Base-by-base conservation (phyloP, 202 grass and related monocot genomes). In the Bolboschoenoplectus hybrid region DNA sequence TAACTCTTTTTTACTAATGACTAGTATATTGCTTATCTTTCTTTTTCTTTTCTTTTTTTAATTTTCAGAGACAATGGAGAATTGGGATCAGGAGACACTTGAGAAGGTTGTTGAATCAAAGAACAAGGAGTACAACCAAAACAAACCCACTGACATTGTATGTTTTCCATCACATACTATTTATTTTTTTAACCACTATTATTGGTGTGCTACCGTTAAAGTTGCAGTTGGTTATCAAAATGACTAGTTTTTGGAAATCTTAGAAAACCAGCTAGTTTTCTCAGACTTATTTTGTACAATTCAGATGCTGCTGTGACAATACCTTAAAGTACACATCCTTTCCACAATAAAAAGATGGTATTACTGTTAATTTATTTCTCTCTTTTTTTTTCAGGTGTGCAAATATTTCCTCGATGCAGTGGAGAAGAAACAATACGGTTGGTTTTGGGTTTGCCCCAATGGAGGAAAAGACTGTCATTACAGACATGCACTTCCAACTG, bases 381-480 rank as follows among this genome's bases (percentile, higher is more conserved):
- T 82, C 63, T 71, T 46, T 85, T 61, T 89, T 72, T 47, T 88
- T 77, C 72, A 99, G 97, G 93, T 99, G 51, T 99, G 97, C 87
- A 99, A 99, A 69, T 89, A 93, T 72, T 99, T 99, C 73, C 90
- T 99, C 82, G 97, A 99, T 65, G 93, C 97, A 9, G 97, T 99
- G 88, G 97, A 99, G 78, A 99, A 97, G 91, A 99, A 99, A 89
- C 97, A 99, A 60, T 99, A 99, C 9, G 97, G 97, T 2, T 99
- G 97, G 97, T 99, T 99, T 90, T 99, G 97, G 97, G 93, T 88
- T 90, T 99, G 97, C 76, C 97, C 97, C 88, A 97, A 97, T 89
- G 93, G 97, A 55, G 90, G 89, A 38, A 99, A 94, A 81, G 97
- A 99, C 58, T 99, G 97, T 83, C 97, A 95, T 80, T 99, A 99